Evolutionary conservation across 2,329 filamentous ascomycete genomes (phyloP).

Genomic region (Beauveria rudraprayagi): DNA sequence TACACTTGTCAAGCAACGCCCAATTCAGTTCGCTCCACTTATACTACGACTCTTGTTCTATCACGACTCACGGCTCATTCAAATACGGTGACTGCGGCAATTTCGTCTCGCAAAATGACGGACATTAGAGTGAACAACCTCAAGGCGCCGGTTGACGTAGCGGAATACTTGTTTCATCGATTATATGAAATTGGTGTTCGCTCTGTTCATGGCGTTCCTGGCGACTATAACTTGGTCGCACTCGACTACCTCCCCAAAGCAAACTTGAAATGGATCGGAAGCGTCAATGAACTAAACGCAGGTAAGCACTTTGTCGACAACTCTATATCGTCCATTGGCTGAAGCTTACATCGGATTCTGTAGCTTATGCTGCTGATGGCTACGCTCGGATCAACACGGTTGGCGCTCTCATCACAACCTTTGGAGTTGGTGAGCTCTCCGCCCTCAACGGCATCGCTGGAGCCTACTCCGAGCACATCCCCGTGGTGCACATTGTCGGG

Average conservation of each 20-base stretch:
- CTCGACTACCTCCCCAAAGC: constrained; percentile 56
- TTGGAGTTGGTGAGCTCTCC: constrained; percentile 67
- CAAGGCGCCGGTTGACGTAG: constrained; percentile 48
- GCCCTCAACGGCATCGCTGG: constrained; percentile 67
- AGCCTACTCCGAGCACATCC: constrained; percentile 65
- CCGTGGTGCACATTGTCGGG: constrained; percentile 61
- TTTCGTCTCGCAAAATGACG: constrained; percentile 19
- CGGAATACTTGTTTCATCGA: constrained; percentile 60
- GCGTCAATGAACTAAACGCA: constrained; percentile 66
- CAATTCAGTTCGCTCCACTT: constrained; percentile 6
- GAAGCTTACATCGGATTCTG: constrained; percentile 11
- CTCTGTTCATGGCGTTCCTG: constrained; percentile 61
- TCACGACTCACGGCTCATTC: too few species aligned
- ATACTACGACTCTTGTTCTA: neutral
- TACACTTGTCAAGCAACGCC: constrained; percentile 11
- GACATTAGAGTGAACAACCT: constrained; percentile 36
- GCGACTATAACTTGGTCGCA: constrained; percentile 64
- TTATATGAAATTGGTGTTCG: constrained; percentile 56
- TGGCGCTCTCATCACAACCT: constrained; percentile 63
- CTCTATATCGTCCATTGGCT: neutral
- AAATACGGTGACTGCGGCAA: neutral
- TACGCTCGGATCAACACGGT: constrained; percentile 68
- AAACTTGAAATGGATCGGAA: constrained; percentile 58
- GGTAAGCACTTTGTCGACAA: constrained; percentile 30
- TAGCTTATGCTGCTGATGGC: constrained; percentile 71